Conservation (phyloP, 352 stramenopile genomes). For the Vaucheria bursata region DNA sequence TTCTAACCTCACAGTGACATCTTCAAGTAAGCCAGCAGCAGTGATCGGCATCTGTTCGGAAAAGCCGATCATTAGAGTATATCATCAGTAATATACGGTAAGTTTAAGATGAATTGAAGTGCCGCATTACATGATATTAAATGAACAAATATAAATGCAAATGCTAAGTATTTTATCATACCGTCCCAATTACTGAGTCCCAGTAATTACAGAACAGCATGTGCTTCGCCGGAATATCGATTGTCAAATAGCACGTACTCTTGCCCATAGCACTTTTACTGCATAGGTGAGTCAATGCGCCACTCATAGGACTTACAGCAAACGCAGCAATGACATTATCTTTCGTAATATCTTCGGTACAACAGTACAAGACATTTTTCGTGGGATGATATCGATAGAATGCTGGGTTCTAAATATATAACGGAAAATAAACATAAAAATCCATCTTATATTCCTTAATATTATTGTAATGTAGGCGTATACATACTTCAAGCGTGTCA, state of each 20-base stretch:
- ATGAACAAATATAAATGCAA: background rate
- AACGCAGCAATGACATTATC: conserved; percentile 43
- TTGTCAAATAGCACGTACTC: conserved; percentile 68
- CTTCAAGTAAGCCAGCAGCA: conserved; percentile 56
- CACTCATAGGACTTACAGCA: conserved; percentile 19
- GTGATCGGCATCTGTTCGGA: conserved; percentile 38
- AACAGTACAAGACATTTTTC: conserved; percentile 36
- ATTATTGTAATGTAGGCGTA: no score
- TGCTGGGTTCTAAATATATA: conserved; percentile 27
- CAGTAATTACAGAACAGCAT: conserved; percentile 70
- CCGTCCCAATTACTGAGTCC: conserved; percentile 62
- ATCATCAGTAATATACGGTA: background rate
- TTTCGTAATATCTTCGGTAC: conserved; percentile 44
- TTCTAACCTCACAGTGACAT: conserved; percentile 55
- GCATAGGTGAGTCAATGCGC: conserved; percentile 25
- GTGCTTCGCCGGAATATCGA: conserved; percentile 56
- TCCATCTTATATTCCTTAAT: no score
- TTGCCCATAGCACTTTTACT: conserved; percentile 38
- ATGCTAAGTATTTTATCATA: no score
- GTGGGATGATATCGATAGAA: conserved; percentile 35
- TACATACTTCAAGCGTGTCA: background rate
- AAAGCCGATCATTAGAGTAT: no score
- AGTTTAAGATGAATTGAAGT: background rate
- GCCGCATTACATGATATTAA: background rate
- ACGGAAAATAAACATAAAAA: background rate